Conservation (phyloP, 2,329 filamentous ascomycete species). For the Monosporascus sp. region DNA sequence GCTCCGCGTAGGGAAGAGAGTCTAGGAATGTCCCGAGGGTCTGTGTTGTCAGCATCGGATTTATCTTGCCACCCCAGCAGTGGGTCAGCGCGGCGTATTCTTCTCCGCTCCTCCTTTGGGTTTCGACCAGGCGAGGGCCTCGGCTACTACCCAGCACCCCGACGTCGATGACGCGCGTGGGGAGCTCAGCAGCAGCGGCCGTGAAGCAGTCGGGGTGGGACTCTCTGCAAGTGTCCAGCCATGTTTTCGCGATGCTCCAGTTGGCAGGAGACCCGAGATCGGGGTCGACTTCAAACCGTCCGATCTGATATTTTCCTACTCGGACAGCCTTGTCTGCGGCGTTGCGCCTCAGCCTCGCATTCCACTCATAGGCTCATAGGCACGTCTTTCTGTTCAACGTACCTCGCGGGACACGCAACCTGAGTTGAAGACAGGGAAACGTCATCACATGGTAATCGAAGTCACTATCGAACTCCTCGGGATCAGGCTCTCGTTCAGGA, state of each 20-base stretch:
- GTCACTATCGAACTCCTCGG: too few relatives aligned
- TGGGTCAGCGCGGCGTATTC: constrained; percentile 12
- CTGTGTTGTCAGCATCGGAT: neutral
- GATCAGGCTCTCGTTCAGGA: too few relatives aligned
- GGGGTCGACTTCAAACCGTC: neutral
- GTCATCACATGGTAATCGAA: too few relatives aligned
- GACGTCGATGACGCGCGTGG: neutral
- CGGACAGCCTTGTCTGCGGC: neutral
- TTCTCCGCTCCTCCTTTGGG: neutral
- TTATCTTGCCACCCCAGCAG: constrained; percentile 10
- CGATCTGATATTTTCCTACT: neutral
- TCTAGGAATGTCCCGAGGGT: neutral
- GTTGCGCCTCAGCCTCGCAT: neutral
- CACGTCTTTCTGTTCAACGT: neutral
- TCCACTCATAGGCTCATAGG: neutral
- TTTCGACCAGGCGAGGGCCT: neutral
- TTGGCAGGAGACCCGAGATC: neutral
- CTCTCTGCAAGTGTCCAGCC: neutral
- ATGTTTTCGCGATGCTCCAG: neutral
- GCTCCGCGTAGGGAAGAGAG: neutral
- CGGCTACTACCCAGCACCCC: neutral
- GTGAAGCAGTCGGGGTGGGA: neutral
- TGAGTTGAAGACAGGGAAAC: too few relatives aligned
- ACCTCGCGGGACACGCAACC: too few relatives aligned
- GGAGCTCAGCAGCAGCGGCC: neutral